Evolutionary conservation across 1,284 basidiomycete species (phyloP).

Genomic region (Chondrostereum purpureum): DNA sequence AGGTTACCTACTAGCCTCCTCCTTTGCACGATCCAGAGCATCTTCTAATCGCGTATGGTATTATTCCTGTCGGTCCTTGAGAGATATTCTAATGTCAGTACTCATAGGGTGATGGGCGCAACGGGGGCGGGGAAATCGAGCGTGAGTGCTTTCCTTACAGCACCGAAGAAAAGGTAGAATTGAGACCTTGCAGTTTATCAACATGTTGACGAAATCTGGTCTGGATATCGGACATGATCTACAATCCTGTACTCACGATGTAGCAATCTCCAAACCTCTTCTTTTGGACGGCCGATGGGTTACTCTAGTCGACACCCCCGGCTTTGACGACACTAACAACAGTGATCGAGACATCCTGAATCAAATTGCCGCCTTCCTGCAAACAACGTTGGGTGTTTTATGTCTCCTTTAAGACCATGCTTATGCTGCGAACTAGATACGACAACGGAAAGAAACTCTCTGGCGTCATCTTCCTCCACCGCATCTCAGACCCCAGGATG

Average conservation of each 20-base stretch:
- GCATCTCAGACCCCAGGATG: constrained; percentile 45
- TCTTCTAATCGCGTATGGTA: neutral
- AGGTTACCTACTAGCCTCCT: neutral
- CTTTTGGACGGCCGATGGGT: constrained; percentile 24
- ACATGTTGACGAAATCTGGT: constrained; percentile 24
- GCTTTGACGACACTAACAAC: constrained; percentile 28
- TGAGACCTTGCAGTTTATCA: constrained; percentile 27
- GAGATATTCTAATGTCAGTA: neutral
- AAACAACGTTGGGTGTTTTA: too few species aligned
- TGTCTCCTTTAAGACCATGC: neutral
- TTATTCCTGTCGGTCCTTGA: too few species aligned
- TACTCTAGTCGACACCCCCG: constrained; percentile 28
- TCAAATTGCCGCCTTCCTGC: constrained; percentile 19
- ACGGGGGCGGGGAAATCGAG: constrained; percentile 1
- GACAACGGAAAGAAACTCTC: constrained; percentile 34
- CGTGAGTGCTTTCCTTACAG: too few species aligned
- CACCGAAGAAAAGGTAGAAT: too few species aligned
- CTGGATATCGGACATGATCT: constrained; percentile 23
- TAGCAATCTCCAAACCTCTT: constrained; percentile 23
- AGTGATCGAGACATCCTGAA: constrained; percentile 25
- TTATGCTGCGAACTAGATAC: constrained; percentile 25
- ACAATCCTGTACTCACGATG: constrained; percentile 26
- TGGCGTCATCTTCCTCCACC: constrained; percentile 50
- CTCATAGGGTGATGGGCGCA: constrained; percentile 1
- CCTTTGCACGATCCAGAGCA: neutral